Percentiles rank a stretch among this genome's conserved stretches.
These are phyloP conservation scores for Gautieria morchelliformis DNA, from an alignment of 768 basidiomycete species.

Conservation along the genomic window DNA sequence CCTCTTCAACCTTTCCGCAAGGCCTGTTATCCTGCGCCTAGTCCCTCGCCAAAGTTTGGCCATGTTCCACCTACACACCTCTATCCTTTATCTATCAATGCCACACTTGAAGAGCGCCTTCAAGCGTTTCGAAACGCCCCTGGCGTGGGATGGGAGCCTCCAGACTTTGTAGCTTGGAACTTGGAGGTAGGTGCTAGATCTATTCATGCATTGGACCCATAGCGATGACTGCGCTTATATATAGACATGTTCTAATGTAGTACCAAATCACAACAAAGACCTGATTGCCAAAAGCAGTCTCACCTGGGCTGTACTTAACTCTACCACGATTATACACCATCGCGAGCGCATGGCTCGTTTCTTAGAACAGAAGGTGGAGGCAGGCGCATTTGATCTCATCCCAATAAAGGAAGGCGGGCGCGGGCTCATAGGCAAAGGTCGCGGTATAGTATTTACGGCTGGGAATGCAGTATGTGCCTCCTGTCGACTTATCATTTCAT, in stretches of 20 bases:
- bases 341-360: constrained; percentile 10
- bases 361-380: constrained; percentile 5
- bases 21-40: background rate
- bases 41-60: background rate
- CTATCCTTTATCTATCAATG: constrained; percentile 21
- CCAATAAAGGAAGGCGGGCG: background rate
- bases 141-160: constrained; percentile 19
- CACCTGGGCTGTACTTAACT: constrained; percentile 7
- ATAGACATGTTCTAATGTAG: constrained; percentile 15
- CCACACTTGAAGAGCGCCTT: constrained; percentile 23
- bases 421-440: constrained; percentile 6
- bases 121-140: constrained; percentile 24
- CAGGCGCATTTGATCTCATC: constrained; percentile 8
- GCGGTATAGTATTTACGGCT: constrained; percentile 33
- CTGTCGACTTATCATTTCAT: background rate
- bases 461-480: constrained; percentile 23
- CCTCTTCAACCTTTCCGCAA: background rate
- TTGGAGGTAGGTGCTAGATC: constrained; percentile 16
- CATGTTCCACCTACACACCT: constrained; percentile 10
- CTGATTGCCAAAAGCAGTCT: constrained; percentile 5
- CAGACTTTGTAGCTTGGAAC: constrained; percentile 25
- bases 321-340: constrained; percentile 5
- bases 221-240: background rate
- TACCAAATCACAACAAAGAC: constrained; percentile 21
- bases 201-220: background rate